Base-by-base conservation (phyloP, 805 yeast genomes). In the Metschnikowia lunata region DNA sequence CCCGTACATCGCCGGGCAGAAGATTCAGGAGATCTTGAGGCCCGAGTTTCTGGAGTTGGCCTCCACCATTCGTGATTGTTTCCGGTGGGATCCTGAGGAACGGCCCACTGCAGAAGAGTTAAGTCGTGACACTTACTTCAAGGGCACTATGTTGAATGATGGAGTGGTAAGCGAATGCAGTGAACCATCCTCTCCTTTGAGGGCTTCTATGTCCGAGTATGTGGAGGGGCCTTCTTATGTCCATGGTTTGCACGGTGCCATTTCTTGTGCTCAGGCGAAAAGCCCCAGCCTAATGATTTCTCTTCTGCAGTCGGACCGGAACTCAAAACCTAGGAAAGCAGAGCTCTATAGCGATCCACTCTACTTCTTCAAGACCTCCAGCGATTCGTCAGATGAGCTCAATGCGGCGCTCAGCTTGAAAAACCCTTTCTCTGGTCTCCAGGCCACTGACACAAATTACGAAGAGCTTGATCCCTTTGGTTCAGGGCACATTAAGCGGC, bases 11-110 rank as follows among this genome's bases (percentile, higher is more conserved):
- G 67, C 64, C 30, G 88, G 90, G 1, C 77, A 72, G 33, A 46
- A 45, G 8, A 41, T 46, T 15, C 45, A 42, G 26, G 43, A 40
- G 36, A 41, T 50, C 26, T 39, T 46, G 43, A 47, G 38, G 23
- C 32, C 46, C 10, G 42, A 45, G 9, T 63, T 56, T 52, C 62
- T 45, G 54, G 73, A 60, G 57, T 74, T 62, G 56, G 77, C 57
- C 52, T 72, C 62, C 42, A 66, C 66, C 47, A 75, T 73, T 8
- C 62, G 61, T 48, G 54, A 62, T 1, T 85, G 90, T 54, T 67
- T 89, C 30, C 66, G 74, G 40, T 89, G 97, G 96, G 82, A 88
- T 62, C 95, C 96, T 1, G 61, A 63, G n/a, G 58, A 62, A n/a
- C 72, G 95, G 51, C 74, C 79, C 0, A 73, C 75, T 32, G 83